A percentile compares a stretch with the other conserved stretches of the same genome.
Evolutionary conservation across 176 grass and related monocot genomes (phyloP).

Genomic region (Oropetium thomaeum): DNA sequence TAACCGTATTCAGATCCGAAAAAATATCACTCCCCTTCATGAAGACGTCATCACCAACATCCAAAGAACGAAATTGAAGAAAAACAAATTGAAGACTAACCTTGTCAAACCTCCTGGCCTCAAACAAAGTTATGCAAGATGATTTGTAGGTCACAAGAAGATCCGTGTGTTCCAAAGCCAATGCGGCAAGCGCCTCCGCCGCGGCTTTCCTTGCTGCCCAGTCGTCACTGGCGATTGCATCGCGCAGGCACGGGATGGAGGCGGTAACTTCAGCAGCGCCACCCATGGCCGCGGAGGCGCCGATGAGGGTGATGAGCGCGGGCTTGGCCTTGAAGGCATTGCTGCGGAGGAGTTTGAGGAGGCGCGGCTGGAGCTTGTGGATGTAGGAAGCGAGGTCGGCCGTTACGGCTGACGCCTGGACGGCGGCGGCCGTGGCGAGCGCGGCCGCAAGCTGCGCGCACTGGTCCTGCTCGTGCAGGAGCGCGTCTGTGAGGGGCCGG

Average conservation of each 20-base stretch:
- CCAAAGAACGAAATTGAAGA: too few species aligned
- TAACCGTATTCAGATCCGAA: conserved; percentile 14
- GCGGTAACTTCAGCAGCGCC: conserved; percentile 49
- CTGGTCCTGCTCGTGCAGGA: conserved; percentile 98
- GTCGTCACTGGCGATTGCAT: conserved; percentile 74
- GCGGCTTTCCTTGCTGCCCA: conserved; percentile 92
- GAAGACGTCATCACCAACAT: neutral
- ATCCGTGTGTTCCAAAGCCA: conserved; percentile 70
- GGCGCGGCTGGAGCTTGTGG: conserved; percentile 70
- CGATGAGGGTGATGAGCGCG: conserved; percentile 74
- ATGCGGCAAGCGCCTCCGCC: conserved; percentile 71
- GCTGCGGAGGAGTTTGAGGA: conserved; percentile 90
- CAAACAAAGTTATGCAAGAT: conserved; percentile 74
- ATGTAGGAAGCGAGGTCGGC: conserved; percentile 64
- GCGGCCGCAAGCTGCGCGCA: conserved; percentile 77
- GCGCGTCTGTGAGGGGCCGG: conserved; percentile 63
- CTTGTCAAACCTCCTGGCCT: conserved; percentile 91
- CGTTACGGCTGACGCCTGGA: conserved; percentile 54
- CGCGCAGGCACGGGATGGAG: conserved; percentile 65
- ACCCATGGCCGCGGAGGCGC: conserved; percentile 47
- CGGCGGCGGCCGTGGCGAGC: conserved; percentile 72
- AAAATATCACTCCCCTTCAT: too few species aligned
- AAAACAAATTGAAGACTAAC: conserved; percentile 24
- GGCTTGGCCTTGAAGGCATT: conserved; percentile 98
- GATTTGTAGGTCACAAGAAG: conserved; percentile 66